Evolutionary conservation across 192 early-diverging fungal species (phyloP).

Genomic region (Gaertneriomyces semiglobifer): DNA sequence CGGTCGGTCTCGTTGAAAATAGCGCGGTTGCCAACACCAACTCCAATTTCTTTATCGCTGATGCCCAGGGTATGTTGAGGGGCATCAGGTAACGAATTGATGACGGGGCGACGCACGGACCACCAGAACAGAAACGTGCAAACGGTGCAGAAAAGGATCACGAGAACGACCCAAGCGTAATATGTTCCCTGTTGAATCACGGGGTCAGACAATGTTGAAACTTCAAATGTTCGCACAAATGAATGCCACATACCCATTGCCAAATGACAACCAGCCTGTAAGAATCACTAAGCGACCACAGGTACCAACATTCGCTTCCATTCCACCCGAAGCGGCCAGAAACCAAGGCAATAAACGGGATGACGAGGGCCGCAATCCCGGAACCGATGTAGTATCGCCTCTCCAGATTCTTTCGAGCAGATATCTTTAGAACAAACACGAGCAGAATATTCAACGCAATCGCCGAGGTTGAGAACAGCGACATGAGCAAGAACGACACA

Average conservation of each 20-base stretch:
- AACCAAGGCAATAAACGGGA: conserved; percentile 12
- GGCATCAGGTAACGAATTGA: background rate
- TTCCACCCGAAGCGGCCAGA: conserved; percentile 14
- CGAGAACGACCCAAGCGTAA: conserved; percentile 14
- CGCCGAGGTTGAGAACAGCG: conserved; percentile 14
- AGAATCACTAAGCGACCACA: too few species aligned
- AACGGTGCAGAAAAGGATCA: conserved; percentile 2
- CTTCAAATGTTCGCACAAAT: too few species aligned
- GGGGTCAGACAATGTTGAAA: too few species aligned
- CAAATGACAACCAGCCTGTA: background rate
- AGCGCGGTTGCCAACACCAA: background rate
- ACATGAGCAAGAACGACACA: conserved; percentile 12
- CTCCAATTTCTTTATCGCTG: background rate
- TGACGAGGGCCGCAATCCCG: conserved; percentile 2
- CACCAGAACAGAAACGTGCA: conserved; percentile 9
- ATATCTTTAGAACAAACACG: conserved; percentile 20
- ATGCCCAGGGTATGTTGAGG: too few species aligned
- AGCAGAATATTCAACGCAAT: conserved; percentile 25
- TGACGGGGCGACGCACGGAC: background rate
- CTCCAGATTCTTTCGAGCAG: conserved; percentile 1
- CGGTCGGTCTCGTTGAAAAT: conserved; percentile 6
- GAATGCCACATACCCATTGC: conserved; percentile 12
- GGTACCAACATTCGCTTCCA: conserved; percentile 26
- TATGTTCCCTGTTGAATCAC: background rate
- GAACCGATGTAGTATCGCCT: conserved; percentile 7